Evolutionary conservation across 2,329 filamentous ascomycete genomes (phyloP).

Genomic region (Colletotrichum horii): DNA sequence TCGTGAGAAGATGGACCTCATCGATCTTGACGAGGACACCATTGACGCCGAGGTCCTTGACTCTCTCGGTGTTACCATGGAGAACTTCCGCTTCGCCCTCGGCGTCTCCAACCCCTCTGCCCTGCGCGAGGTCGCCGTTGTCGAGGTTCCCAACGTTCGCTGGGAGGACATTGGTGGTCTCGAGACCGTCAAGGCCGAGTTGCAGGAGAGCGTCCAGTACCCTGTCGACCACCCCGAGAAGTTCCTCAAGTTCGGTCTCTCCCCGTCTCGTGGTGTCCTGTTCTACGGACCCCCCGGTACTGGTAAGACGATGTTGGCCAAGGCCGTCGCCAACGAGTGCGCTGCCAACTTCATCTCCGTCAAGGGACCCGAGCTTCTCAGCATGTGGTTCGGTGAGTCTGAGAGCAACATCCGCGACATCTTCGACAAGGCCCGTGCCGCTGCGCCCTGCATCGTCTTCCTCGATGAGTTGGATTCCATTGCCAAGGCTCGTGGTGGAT

Average conservation of each 20-base stretch:
- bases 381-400: constrained; percentile 99
- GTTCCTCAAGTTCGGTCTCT: constrained; percentile 99
- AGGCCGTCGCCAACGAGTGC: constrained; percentile 99
- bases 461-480: constrained; percentile 98
- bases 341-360: constrained; percentile 99
- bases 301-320: constrained; percentile 99
- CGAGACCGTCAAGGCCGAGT: constrained; percentile 98
- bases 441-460: constrained; percentile 98
- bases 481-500: constrained; percentile 98
- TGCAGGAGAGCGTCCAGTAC: constrained; percentile 98
- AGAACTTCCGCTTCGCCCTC: constrained; percentile 99
- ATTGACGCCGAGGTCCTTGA: constrained; percentile 98
- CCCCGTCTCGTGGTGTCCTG: constrained; percentile 95
- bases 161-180: constrained; percentile 99
- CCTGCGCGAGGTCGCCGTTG: constrained; percentile 96
- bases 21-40: constrained; percentile 97
- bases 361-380: constrained; percentile 97
- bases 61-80: constrained; percentile 98
- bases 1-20: constrained; percentile 99
- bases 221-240: constrained; percentile 99
- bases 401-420: constrained; percentile 99
- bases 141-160: constrained; percentile 98
- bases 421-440: constrained; percentile 98
- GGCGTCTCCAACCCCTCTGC: constrained; percentile 98
- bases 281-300: constrained; percentile 99